Conservation (phyloP, 352 stramenopile genomes). For the Phytophthora hibernalis region DNA sequence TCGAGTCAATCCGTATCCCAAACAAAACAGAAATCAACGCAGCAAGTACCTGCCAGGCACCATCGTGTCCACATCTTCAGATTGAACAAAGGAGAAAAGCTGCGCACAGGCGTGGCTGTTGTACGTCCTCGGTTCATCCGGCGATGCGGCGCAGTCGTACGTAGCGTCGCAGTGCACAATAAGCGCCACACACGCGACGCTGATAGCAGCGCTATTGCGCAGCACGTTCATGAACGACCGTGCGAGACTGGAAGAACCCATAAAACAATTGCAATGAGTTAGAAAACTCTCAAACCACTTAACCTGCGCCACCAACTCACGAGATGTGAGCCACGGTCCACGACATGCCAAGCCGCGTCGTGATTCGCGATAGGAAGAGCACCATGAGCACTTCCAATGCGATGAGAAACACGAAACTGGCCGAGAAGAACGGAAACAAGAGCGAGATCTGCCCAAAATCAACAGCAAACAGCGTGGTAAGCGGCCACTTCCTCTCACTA, state of each 20-base stretch:
- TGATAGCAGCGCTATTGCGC: slow-evolving; percentile 85
- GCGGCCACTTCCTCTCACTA: not conserved
- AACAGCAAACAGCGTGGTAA: not conserved
- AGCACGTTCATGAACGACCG: slow-evolving; percentile 84
- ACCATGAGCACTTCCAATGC: slow-evolving; percentile 76
- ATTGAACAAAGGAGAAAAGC: slow-evolving; percentile 75
- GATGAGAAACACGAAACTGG: slow-evolving; percentile 80
- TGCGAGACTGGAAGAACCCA: slow-evolving; percentile 45
- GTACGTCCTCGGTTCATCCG: slow-evolving; percentile 59
- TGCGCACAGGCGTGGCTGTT: slow-evolving; percentile 83
- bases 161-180: slow-evolving; percentile 85
- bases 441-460: slow-evolving; percentile 66
- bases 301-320: slow-evolving; percentile 38
- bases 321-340: slow-evolving; percentile 77
- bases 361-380: slow-evolving; percentile 65
- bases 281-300: not conserved
- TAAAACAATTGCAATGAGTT: not conserved
- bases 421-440: slow-evolving; percentile 87
- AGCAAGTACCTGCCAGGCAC: slow-evolving; percentile 64
- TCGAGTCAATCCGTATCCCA: slow-evolving; percentile 1
- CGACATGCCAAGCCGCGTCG: slow-evolving; percentile 55
- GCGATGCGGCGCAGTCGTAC: slow-evolving; percentile 45
- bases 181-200: slow-evolving; percentile 80
- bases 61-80: slow-evolving; percentile 52
- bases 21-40: not conserved